Percentiles rank a stretch among this genome's conserved stretches.
phyloP scores from a whole-genome alignment of 1,284 basidiomycete species.

The Cutaneotrichosporon cavernicola region DNA sequence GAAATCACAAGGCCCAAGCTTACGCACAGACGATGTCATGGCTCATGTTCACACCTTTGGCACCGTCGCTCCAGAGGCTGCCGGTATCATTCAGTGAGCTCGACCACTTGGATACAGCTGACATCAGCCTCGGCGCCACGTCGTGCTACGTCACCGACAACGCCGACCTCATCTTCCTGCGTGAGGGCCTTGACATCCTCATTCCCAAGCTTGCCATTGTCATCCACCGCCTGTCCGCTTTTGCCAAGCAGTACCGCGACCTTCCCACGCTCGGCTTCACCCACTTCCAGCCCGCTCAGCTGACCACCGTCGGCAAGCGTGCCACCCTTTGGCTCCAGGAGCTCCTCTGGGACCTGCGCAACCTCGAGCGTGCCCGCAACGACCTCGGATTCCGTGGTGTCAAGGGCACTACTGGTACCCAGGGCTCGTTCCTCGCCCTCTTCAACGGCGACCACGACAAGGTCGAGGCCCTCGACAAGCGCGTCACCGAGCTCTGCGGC shows the following conservation, averaged over 20 bases:
- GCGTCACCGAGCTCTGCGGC: slow-evolving; percentile 84
- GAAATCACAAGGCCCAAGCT: slow-evolving; percentile 3
- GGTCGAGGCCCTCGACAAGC: slow-evolving; percentile 83
- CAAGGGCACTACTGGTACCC: slow-evolving; percentile 98
- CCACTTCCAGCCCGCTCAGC: slow-evolving; percentile 97
- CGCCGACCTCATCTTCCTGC: slow-evolving; percentile 95
- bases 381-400: slow-evolving; percentile 98
- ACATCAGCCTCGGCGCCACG: slow-evolving; percentile 79
- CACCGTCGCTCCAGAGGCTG: slow-evolving; percentile 86
- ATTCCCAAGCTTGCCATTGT: slow-evolving; percentile 83
- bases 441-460: slow-evolving; percentile 96
- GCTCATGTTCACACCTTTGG: slow-evolving; percentile 99
- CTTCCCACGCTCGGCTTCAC: slow-evolving; percentile 94
- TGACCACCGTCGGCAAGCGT: slow-evolving; percentile 99
- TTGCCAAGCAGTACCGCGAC: slow-evolving; percentile 70
- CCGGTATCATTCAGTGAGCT: slow-evolving; percentile 93
- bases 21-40: slow-evolving; percentile 80
- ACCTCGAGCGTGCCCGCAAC: slow-evolving; percentile 83
- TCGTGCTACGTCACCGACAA: slow-evolving; percentile 99
- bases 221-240: slow-evolving; percentile 80
- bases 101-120: neutral
- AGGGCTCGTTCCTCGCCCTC: slow-evolving; percentile 89
- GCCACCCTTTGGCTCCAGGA: slow-evolving; percentile 98
- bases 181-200: slow-evolving; percentile 78
- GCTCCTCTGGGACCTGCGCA: slow-evolving; percentile 93